Base-by-base conservation (phyloP, 768 basidiomycete species). In the Gloeopeniophorella convolvens region DNA sequence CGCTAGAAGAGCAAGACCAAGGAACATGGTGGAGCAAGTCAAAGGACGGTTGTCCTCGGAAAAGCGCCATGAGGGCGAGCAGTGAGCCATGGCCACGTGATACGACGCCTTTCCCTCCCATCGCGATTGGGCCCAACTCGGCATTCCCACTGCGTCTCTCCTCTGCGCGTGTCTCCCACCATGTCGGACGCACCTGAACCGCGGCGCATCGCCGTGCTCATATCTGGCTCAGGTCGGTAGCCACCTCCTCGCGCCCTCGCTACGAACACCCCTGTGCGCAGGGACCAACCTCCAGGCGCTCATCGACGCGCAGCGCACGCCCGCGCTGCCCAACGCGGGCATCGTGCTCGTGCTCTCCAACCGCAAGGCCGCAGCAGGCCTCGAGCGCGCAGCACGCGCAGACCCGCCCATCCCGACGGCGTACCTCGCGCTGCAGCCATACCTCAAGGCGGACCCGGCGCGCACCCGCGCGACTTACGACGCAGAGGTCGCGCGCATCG, bases 221-320 rank as follows among this genome's bases (percentile, higher is more conserved):
- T 85, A 61, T 84, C 82, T 13, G 82, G 82, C 32, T 80, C 79
- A 63, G 82, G 82, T 79, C 49, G 41, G 59, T 55, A 27, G 20
- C 31, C 24, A 10, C 39, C 21, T 40, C 20, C 18, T 21, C 24
- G 2, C 32, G 8, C 10, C 26, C 26, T 15, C 43, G 23, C 11
- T 42, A 36, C 43, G 26, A 31, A 30, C 26, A 42, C 56, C 31
- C 15, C 6, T 45, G 9, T 48, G 37, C 34, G 30, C 57, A 97
- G 95, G 96, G 34, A 87, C 89, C 20, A 99, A 99, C 68, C 81
- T 99, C 10, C 93, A 98, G 69, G 95, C 96, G 1, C 79, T 98
- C 54, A 88, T 99, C 60, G 87, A 97, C 67, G 90, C 93, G 11
- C 78, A 78, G 58, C 73, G 79, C 58, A 88, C 89, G 0, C 70